Evolutionary conservation across 192 early-diverging fungal genomes (phyloP).

Genomic region (Rhizoclosmatium globosum): DNA sequence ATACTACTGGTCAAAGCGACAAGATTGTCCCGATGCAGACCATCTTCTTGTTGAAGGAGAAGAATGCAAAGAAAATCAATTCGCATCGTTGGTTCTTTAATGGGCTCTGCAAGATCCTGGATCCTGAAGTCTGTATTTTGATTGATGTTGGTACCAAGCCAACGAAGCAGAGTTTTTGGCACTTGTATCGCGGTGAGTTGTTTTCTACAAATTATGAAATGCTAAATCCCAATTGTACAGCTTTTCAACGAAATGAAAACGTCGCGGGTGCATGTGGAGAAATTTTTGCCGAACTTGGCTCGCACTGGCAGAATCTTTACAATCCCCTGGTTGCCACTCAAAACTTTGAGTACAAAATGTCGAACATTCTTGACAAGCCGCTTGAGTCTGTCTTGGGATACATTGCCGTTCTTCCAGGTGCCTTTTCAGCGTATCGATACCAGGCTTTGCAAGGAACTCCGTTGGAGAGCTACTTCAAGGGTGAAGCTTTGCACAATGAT

Average conservation of each 20-base stretch:
- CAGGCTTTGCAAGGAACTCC: conserved; percentile 68
- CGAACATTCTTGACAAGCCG: conserved; percentile 83
- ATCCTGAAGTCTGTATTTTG: conserved; percentile 75
- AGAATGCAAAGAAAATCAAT: conserved; percentile 88
- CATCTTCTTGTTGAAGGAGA: conserved; percentile 90
- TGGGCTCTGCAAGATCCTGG: conserved; percentile 68
- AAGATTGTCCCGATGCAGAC: conserved; percentile 77
- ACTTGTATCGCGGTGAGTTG: conserved; percentile 51
- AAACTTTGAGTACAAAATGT: conserved; percentile 97
- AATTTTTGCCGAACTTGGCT: conserved; percentile 66
- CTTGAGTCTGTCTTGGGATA: conserved; percentile 80
- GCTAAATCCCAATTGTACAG: conserved; percentile 63
- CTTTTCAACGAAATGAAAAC: conserved; percentile 70
- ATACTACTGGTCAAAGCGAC: conserved; percentile 51
- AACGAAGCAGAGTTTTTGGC: conserved; percentile 59
- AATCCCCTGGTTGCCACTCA: conserved; percentile 79
- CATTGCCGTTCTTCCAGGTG: conserved; percentile 83
- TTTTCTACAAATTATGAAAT: conserved; percentile 15
- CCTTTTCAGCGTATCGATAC: conserved; percentile 82
- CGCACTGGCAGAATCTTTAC: conserved; percentile 66
- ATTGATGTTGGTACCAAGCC: conserved; percentile 83
- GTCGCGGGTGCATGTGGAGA: conserved; percentile 86
- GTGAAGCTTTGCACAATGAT: conserved; percentile 63
- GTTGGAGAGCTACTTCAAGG: conserved; percentile 75
- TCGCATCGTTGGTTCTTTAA: conserved; percentile 80